Evolutionary conservation across 225 moss, liverwort and hornwort species (phyloP).

Genomic region (Physcomitrium patens): DNA sequence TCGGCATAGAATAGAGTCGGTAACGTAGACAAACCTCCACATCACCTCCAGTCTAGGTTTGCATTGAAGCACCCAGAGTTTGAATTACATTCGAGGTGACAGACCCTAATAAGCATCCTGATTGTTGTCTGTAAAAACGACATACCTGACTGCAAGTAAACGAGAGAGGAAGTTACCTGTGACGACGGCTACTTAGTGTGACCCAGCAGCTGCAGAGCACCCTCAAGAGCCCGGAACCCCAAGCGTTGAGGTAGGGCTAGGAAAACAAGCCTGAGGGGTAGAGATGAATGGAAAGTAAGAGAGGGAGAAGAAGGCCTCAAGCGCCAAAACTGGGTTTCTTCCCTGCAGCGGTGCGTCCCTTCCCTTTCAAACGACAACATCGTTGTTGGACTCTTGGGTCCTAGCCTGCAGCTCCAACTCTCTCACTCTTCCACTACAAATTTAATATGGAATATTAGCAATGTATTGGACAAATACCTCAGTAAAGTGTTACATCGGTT

Average conservation of each 20-base stretch:
- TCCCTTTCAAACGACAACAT: slow-evolving; percentile 34
- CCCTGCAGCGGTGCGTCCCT: slow-evolving; percentile 36
- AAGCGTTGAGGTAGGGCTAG: slow-evolving; percentile 10
- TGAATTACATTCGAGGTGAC: background rate
- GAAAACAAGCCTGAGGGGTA: slow-evolving; percentile 17
- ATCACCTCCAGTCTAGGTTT: background rate
- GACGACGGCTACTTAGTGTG: slow-evolving; percentile 11
- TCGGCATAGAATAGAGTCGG: background rate
- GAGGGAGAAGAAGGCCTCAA: slow-evolving; percentile 5
- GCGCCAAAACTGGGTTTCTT: slow-evolving; percentile 19
- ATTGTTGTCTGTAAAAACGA: slow-evolving; percentile 18
- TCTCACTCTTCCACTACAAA: slow-evolving; percentile 3
- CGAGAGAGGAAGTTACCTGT: slow-evolving; percentile 20
- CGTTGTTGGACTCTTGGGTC: too few species aligned
- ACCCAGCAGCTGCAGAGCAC: slow-evolving; percentile 13
- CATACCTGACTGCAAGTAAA: background rate
- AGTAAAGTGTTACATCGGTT: too few species aligned
- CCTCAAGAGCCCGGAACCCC: slow-evolving; percentile 18
- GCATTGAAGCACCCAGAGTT: background rate
- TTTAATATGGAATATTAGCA: too few species aligned
- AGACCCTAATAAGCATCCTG: background rate
- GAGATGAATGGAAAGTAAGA: background rate
- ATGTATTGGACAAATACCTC: too few species aligned
- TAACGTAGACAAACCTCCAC: background rate
- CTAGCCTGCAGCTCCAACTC: background rate